Conservation (phyloP, 2,329 filamentous ascomycete species). For the Thielaviopsis euricoi region DNA sequence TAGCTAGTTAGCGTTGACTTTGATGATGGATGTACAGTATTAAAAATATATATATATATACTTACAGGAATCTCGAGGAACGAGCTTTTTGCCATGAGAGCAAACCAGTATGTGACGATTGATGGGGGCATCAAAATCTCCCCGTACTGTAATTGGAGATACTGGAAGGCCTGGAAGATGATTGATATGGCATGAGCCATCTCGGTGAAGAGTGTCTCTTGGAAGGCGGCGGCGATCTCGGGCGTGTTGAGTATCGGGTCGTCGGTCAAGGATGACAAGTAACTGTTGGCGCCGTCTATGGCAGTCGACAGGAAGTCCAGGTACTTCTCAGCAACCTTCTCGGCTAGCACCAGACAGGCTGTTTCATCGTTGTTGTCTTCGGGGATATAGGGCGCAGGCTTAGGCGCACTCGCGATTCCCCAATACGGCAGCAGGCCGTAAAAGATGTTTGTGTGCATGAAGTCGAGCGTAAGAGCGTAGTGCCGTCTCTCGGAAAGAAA, state of each 20-base stretch:
- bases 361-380: constrained; percentile 4
- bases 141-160: constrained; percentile 24
- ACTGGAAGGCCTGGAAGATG: constrained; percentile 41
- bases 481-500: constrained; percentile 58
- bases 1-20: background rate
- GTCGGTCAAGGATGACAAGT: constrained; percentile 34
- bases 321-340: constrained; percentile 23
- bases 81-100: constrained; percentile 38
- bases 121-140: constrained; percentile 5
- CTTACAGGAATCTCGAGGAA: constrained; percentile 55
- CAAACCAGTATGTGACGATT: constrained; percentile 9
- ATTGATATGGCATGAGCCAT: constrained; percentile 58
- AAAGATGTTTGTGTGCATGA: constrained; percentile 31
- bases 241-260: constrained; percentile 32
- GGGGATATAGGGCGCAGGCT: constrained; percentile 9
- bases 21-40: background rate
- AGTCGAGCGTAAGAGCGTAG: constrained; percentile 47
- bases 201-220: constrained; percentile 48
- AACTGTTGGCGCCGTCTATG: constrained; percentile 31
- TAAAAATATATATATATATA: constrained; percentile 13
- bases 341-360: constrained; percentile 2
- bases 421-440: constrained; percentile 24
- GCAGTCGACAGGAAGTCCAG: constrained; percentile 29
- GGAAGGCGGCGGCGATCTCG: constrained; percentile 41
- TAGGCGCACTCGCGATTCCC: constrained; percentile 13